phyloP scores from a whole-genome alignment of 1,284 basidiomycete genomes.

The Ustilago cynodontis region DNA sequence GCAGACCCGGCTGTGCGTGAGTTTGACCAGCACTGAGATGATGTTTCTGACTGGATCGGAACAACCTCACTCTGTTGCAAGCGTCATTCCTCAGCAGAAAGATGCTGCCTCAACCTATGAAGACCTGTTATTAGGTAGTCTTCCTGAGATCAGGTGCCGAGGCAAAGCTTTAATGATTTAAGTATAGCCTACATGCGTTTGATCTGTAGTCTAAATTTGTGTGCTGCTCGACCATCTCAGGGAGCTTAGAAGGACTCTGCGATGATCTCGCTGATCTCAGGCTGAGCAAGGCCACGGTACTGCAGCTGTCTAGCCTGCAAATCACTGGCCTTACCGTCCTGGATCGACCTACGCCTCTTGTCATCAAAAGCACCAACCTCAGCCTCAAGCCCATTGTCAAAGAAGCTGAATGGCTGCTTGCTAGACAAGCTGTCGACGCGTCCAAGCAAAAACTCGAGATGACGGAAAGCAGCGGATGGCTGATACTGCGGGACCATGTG shows the following conservation, averaged over 20 bases:
- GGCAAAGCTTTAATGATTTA: no score
- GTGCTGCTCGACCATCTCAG: not conserved
- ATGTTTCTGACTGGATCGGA: no score
- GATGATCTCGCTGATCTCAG: constrained; percentile 38
- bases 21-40: no score
- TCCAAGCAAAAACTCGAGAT: constrained; percentile 63
- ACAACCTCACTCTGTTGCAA: no score
- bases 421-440: constrained; percentile 41
- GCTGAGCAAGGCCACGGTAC: constrained; percentile 24
- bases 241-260: constrained; percentile 10
- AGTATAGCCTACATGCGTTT: no score
- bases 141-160: no score
- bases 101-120: no score
- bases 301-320: constrained; percentile 17
- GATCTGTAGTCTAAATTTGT: no score
- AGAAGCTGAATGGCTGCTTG: constrained; percentile 30
- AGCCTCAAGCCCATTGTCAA: constrained; percentile 30
- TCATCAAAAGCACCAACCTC: constrained; percentile 4
- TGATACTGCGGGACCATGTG: constrained; percentile 66
- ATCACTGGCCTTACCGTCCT: constrained; percentile 10
- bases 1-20: no score
- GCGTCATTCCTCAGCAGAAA: no score
- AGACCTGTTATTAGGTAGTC: no score
- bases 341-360: not conserved
- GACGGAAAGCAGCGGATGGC: constrained; percentile 54